Conservation (phyloP, 2,329 filamentous ascomycete genomes). For the Bretziella fagacearum region DNA sequence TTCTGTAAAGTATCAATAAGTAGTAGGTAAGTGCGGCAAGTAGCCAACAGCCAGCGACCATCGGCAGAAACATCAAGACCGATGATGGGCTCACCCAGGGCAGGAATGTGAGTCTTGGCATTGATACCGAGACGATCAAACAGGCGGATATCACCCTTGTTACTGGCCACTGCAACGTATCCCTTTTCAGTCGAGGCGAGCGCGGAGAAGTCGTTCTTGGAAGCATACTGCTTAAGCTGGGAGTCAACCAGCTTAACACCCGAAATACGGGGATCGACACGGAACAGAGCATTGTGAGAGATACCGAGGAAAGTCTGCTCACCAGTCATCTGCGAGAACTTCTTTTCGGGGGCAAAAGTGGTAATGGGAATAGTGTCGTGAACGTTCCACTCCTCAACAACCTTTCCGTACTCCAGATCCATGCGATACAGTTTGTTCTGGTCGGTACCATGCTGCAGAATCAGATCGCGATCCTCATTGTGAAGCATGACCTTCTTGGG, state of each 20-base stretch:
- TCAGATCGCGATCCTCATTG: slow-evolving; percentile 75
- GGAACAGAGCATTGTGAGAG: slow-evolving; percentile 82
- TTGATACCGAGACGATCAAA: slow-evolving; percentile 95
- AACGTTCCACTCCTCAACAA: slow-evolving; percentile 96
- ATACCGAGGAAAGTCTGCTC: slow-evolving; percentile 92
- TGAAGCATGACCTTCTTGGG: slow-evolving; percentile 97
- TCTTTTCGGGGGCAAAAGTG: slow-evolving; percentile 87
- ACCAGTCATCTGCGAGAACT: slow-evolving; percentile 93
- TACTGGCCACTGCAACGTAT: slow-evolving; percentile 89
- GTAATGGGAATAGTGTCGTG: slow-evolving; percentile 90
- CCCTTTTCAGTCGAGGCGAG: slow-evolving; percentile 91
- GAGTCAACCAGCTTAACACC: slow-evolving; percentile 87
- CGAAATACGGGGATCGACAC: slow-evolving; percentile 75
- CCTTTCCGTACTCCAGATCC: slow-evolving; percentile 95
- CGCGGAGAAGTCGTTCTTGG: slow-evolving; percentile 94
- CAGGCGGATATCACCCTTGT: slow-evolving; percentile 92
- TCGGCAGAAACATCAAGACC: slow-evolving; percentile 92
- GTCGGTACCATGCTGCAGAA: slow-evolving; percentile 66
- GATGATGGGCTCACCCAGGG: slow-evolving; percentile 84
- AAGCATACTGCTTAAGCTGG: slow-evolving; percentile 86
- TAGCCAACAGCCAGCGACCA: slow-evolving; percentile 87
- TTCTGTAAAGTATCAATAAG: slow-evolving; percentile 86
- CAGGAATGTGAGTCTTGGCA: slow-evolving; percentile 91
- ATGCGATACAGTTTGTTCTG: slow-evolving; percentile 89
- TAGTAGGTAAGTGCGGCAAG: slow-evolving; percentile 83